A percentile compares a stretch with the other conserved stretches of the same genome.
Evolutionary conservation across 1,284 basidiomycete genomes (phyloP).

Genomic region (Veloporphyrellus conicus): DNA sequence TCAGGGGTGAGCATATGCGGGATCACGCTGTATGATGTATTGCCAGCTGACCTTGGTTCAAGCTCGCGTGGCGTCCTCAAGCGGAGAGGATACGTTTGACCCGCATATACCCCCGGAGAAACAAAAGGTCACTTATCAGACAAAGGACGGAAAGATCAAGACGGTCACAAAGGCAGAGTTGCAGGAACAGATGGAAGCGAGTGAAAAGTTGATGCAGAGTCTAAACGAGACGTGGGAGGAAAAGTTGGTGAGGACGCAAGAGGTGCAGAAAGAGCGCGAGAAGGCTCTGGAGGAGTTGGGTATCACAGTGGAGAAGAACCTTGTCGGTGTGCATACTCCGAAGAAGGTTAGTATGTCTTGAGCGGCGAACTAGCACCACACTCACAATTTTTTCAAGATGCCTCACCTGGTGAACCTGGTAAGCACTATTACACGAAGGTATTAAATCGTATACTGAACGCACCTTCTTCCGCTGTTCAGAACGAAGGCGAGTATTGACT

Average conservation of each 20-base stretch:
- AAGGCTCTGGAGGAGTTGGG: slow-evolving; percentile 96
- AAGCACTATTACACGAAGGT: slow-evolving; percentile 33
- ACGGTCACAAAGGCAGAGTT: slow-evolving; percentile 95
- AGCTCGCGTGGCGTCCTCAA: slow-evolving; percentile 68
- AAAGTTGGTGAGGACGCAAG: slow-evolving; percentile 88
- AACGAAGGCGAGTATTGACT: slow-evolving; percentile 64
- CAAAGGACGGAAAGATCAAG: slow-evolving; percentile 90
- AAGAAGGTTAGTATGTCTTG: slow-evolving; percentile 64
- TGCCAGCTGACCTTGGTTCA: slow-evolving; percentile 10
- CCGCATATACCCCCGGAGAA: slow-evolving; percentile 87
- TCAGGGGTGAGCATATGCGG: slow-evolving; percentile 54
- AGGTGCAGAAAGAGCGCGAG: slow-evolving; percentile 94
- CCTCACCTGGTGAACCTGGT: slow-evolving; percentile 94
- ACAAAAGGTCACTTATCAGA: slow-evolving; percentile 93
- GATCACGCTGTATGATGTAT: neutral
- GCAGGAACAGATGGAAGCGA: slow-evolving; percentile 93
- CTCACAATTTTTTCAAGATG: slow-evolving; percentile 50
- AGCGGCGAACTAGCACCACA: slow-evolving; percentile 3
- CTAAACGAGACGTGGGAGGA: slow-evolving; percentile 98
- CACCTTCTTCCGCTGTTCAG: slow-evolving; percentile 35
- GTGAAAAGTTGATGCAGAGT: slow-evolving; percentile 95
- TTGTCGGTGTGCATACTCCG: slow-evolving; percentile 97
- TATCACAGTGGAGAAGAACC: slow-evolving; percentile 94
- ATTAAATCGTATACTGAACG: slow-evolving; percentile 17
- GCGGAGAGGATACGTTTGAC: slow-evolving; percentile 78